Evolutionary conservation across 345 rosid species (phyloP), one percentile per base, ranked within the genome.

Genomic region (Lenwebbia sp.): DNA sequence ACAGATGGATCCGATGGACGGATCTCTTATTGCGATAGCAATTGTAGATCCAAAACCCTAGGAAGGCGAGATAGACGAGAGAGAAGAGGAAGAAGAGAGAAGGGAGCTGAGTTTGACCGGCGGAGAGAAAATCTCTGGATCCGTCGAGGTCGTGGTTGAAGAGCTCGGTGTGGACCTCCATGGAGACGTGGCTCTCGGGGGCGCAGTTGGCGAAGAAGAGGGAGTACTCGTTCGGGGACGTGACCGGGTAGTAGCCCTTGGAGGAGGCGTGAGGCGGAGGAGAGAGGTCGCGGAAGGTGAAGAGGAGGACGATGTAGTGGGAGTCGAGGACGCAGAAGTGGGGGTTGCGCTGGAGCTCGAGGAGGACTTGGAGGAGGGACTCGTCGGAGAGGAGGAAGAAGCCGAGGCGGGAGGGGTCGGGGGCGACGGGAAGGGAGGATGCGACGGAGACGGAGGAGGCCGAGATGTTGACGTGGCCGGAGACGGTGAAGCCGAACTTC

Each of bases 301-400:
- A 95, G 65, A 96, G 94, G 21, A 19, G 88, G 40, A 58, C 84
- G 58, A 94, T 92, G 89, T 90, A 95, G 84, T 88, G 94, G 6
- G 98, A 95, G 53, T 95, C 94, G 54, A 95, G 98, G 57, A 94
- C 97, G 92, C 99, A 96, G 91, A 94, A 92, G 82, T 89, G 90
- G 47, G 94, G 91, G 90, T 91, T 92, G 82, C 95, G 94, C 81
- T 95, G 97, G 91, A 95, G 92, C 95, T 96, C 98, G 89, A 93
- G 92, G 89, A 93, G 91, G 49, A 96, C 98, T 78, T 93, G 98
- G 85, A 95, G 95, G 51, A 94, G 95, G 22, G 99, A 91, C 86
- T 96, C 99, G 84, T 93, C 96, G 2, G 99, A 95, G 83, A 94
- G 92, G 86, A 96, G 98, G 91, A 96, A 95, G 94, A 96, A 96